A percentile compares a stretch with the other conserved stretches of the same genome.
Conservation (phyloP, 108 stramenopile genomes). For the Aurantiochytrium sp. region DNA sequence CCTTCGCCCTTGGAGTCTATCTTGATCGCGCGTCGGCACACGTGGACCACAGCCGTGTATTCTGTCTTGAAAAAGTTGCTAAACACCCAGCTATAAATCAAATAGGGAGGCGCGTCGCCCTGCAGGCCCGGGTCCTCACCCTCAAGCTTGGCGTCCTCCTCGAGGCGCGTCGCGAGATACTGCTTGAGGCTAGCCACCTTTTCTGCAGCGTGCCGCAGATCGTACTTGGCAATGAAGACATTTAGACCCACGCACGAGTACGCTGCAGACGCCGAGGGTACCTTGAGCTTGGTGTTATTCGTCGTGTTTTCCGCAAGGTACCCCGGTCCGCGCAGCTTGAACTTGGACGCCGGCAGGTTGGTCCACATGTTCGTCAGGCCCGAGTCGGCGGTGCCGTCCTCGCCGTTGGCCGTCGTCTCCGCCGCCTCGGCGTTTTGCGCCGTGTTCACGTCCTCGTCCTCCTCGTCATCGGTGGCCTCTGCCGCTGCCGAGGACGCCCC, state of each 20-base stretch:
- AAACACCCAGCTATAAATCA: background rate
- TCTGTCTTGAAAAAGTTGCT: slow-evolving; percentile 14
- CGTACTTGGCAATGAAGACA: background rate
- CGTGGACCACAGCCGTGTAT: slow-evolving; percentile 10
- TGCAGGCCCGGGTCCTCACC: background rate
- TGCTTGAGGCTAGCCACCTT: background rate
- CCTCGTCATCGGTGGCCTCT: background rate
- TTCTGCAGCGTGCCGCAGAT: background rate
- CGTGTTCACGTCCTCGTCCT: background rate
- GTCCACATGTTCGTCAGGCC: background rate
- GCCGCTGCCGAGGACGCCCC: too few species aligned
- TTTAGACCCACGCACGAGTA: slow-evolving; percentile 2
- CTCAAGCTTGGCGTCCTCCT: background rate
- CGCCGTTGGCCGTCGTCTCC: background rate
- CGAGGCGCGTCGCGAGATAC: background rate
- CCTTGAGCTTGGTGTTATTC: background rate
- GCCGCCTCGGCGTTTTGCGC: background rate
- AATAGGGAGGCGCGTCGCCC: background rate
- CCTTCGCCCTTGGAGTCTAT: background rate
- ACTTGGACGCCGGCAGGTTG: background rate
- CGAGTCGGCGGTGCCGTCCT: background rate
- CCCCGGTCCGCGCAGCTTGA: background rate
- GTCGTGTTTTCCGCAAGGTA: background rate
- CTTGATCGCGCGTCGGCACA: background rate
- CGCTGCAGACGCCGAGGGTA: background rate